phyloP scores from a whole-genome alignment of 192 early-diverging fungal genomes.

The Piromyces finnis region DNA sequence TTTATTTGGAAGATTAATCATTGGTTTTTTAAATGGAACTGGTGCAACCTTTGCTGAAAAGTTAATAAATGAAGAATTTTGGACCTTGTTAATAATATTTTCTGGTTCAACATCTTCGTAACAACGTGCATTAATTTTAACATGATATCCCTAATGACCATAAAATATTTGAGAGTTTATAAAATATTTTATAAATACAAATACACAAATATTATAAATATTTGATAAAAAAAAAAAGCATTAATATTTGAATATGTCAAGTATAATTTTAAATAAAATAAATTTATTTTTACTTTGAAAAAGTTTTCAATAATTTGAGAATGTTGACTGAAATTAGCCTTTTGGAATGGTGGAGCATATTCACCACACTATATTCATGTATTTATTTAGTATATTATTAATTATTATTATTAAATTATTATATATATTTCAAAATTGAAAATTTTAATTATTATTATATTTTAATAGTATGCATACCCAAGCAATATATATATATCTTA shows the following conservation, averaged over 20 bases:
- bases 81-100: not conserved
- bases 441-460: too few relatives aligned
- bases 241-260: too few relatives aligned
- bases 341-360: not conserved
- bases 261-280: too few relatives aligned
- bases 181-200: too few relatives aligned
- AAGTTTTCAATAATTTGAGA: not conserved
- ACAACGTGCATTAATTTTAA: not conserved
- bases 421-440: too few relatives aligned
- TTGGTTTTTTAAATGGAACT: not conserved
- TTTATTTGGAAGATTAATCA: not conserved
- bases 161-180: too few relatives aligned
- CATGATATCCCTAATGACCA: not conserved
- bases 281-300: not conserved
- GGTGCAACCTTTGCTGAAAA: not conserved
- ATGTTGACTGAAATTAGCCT: not conserved
- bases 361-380: not conserved
- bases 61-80: not conserved
- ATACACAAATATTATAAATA: too few relatives aligned
- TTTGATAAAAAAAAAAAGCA: too few relatives aligned
- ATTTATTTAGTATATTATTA: too few relatives aligned
- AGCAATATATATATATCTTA: not conserved
- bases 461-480: not conserved
- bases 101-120: not conserved
- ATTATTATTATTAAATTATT: not conserved